Conservation (phyloP, 2,329 filamentous ascomycete species). For the Diaporthe ampelina region DNA sequence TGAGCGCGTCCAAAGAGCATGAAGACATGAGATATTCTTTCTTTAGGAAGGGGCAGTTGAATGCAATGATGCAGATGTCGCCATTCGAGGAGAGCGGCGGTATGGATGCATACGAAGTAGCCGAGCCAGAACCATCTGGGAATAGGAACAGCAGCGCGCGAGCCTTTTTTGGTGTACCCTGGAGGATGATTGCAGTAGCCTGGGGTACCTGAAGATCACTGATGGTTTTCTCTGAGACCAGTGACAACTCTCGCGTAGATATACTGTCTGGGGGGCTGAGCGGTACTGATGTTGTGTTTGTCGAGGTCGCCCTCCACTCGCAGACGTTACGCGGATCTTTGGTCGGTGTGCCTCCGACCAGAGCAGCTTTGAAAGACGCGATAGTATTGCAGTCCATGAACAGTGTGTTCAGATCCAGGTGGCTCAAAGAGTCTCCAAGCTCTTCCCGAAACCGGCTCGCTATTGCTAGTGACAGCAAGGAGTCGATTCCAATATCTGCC, state of each 20-base stretch:
- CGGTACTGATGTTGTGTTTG: neutral
- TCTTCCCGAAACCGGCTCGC: conserved; percentile 50
- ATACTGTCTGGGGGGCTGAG: neutral
- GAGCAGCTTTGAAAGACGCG: neutral
- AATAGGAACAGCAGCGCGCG: neutral
- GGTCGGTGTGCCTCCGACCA: neutral
- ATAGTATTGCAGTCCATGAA: conserved; percentile 48
- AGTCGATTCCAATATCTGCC: conserved; percentile 52
- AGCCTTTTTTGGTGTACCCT: neutral
- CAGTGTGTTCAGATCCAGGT: conserved; percentile 43
- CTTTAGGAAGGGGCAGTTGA: neutral
- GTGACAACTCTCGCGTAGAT: too few relatives aligned
- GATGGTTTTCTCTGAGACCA: neutral
- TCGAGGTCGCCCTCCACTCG: neutral
- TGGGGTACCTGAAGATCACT: neutral
- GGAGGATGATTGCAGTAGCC: neutral
- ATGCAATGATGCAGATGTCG: neutral
- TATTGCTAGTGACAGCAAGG: conserved; percentile 51
- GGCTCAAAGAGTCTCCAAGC: conserved; percentile 47
- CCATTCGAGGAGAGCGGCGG: neutral
- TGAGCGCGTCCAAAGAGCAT: neutral
- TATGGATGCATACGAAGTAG: conserved; percentile 3
- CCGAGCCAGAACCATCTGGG: neutral
- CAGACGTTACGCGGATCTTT: neutral
- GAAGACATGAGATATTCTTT: neutral